Evolutionary conservation across 2,329 filamentous ascomycete genomes (phyloP), one percentile per base, ranked within the genome.

Genomic region (Phaeomoniella chlamydospora): DNA sequence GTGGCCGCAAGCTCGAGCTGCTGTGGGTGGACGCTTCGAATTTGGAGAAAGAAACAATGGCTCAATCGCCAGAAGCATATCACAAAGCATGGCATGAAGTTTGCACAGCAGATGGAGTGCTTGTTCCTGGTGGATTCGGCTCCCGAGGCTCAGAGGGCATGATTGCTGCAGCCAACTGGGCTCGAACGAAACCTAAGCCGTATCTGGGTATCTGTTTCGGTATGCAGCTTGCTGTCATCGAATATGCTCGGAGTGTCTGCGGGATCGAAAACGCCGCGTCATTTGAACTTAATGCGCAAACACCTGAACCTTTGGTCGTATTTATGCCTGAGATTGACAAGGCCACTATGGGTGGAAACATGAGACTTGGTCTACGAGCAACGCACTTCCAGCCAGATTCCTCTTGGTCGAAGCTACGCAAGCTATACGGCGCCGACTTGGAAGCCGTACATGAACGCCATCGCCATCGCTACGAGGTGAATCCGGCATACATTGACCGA

Each of bases 201-300:
- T 94, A 80, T 60, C 69, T 96, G 1, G 90, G 90, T 18, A 80
- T 96, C 43, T 94, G 88, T 54, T 66, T 94, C 15, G 86, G 86
- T 39, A 85, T 94, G 77, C 90, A 96, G 56, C 72, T 94, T 33
- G 86, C 88, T 14, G 85, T 94, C 33, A 80, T 94, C 46, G 87
- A 96, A 57, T 84, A 76, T 47, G 85, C 86, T 2, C 76, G 86
- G 30, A 77, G 84, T 45, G 64, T 88, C 1, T 81, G 76, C 58
- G 72, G 72, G 17, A 67, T 86, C 42, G 56, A 59, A 3, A 58
- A 64, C 31, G 73, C 72, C 1, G 66, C 64, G 3, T 72, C 66
- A 4, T 65, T 64, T 37, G 74, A 78, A 45, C 67, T 77, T 43
- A 57, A 72, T 37, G 54, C 58, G 6, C 39, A 54, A 12, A 70